Conservation (phyloP, 2,329 filamentous ascomycete species). For the Mycosphaerelloides madeirae region DNA sequence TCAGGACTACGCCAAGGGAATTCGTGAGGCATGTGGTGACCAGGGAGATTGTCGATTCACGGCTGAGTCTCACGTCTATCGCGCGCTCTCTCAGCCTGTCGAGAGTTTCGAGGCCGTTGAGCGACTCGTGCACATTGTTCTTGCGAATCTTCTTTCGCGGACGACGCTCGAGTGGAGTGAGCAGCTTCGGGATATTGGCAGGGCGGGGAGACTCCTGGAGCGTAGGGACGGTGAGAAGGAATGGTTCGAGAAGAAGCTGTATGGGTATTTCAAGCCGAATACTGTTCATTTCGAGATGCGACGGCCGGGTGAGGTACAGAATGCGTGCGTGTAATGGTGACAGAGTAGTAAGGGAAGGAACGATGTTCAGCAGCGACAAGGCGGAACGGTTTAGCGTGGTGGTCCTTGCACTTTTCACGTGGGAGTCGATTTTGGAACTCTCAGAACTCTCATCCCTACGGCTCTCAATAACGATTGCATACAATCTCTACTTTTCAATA, state of each 20-base stretch:
- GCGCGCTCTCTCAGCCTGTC: slow-evolving; percentile 8
- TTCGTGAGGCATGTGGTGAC: slow-evolving; percentile 11
- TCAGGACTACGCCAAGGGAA: slow-evolving; percentile 11
- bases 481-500: too few relatives aligned
- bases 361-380: not conserved
- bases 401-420: not conserved
- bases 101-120: slow-evolving; percentile 13
- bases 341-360: not conserved
- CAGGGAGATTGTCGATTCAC: slow-evolving; percentile 12
- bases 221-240: slow-evolving; percentile 7
- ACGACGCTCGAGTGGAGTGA: slow-evolving; percentile 3
- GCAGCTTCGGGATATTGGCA: slow-evolving; percentile 8
- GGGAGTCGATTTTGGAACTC: too few relatives aligned
- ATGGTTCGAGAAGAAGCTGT: slow-evolving; percentile 12
- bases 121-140: slow-evolving; percentile 14
- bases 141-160: slow-evolving; percentile 13
- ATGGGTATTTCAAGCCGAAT: not conserved
- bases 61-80: slow-evolving; percentile 18
- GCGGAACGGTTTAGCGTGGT: not conserved
- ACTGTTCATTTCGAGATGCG: not conserved
- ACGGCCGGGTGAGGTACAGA: not conserved
- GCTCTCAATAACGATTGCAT: too few relatives aligned
- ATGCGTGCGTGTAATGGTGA: not conserved
- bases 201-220: too few relatives aligned
- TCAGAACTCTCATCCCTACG: too few relatives aligned